These are phyloP conservation scores for Pyracantha coccinea DNA, from an alignment of 331 rosid genomes.

Conservation along the genomic window DNA sequence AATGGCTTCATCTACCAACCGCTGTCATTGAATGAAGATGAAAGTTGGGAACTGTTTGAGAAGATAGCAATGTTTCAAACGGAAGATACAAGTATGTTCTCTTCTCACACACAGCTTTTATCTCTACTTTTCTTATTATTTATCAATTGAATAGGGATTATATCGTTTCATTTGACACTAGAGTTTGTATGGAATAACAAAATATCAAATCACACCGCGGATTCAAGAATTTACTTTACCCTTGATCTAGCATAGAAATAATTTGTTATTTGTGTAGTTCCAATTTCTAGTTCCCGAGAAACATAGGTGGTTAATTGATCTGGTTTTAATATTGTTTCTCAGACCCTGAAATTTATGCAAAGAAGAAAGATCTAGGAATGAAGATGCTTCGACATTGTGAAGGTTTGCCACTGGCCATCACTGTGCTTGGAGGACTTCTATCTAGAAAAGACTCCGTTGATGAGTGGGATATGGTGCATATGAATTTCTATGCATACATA, in stretches of 20 bases:
- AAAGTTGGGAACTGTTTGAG: neutral
- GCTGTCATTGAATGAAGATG: neutral
- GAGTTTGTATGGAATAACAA: no score
- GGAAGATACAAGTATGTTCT: neutral
- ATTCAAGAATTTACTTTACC: neutral
- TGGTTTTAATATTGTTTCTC: neutral
- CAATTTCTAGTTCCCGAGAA: neutral
- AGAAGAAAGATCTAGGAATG: neutral
- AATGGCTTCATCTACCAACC: neutral
- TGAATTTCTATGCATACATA: neutral
- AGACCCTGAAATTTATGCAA: neutral
- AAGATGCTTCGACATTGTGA: neutral
- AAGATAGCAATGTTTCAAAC: neutral
- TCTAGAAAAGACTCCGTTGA: neutral
- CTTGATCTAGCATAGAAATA: no score
- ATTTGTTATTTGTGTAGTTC: no score
- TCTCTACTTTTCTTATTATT: neutral
- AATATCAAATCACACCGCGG: neutral
- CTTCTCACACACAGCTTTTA: neutral
- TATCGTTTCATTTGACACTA: neutral
- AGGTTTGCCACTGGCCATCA: conserved; percentile 2
- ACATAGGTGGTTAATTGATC: neutral
- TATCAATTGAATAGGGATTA: neutral
- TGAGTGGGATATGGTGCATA: neutral
- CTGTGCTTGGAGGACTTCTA: neutral